phyloP scores from a whole-genome alignment of 345 rosid species.

The Luvunga scandens region DNA sequence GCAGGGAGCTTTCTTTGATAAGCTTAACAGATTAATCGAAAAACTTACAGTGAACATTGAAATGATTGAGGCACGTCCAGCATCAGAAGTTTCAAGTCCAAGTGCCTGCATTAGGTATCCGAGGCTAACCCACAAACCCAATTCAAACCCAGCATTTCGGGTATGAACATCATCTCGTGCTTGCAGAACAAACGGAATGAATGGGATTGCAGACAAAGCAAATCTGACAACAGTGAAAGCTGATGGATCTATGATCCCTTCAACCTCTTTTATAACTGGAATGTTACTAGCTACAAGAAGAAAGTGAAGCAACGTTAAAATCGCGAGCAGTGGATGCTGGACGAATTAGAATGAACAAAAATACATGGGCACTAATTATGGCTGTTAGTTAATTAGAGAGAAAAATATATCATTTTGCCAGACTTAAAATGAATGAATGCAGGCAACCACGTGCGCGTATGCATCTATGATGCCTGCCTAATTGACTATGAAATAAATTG shows the following conservation, averaged over 20 bases:
- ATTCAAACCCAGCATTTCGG: conserved; percentile 57
- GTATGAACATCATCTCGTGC: conserved; percentile 42
- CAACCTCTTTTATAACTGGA: conserved; percentile 59
- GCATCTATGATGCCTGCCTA: neutral
- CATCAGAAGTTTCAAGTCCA: conserved; percentile 54
- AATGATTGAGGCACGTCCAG: conserved; percentile 59
- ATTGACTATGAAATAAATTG: too few relatives aligned
- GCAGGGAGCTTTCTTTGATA: conserved; percentile 8
- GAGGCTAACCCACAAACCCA: conserved; percentile 64
- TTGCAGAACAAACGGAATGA: conserved; percentile 43
- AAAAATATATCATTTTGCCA: neutral
- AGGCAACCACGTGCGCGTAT: neutral
- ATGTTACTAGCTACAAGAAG: conserved; percentile 50
- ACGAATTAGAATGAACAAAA: neutral
- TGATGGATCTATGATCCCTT: conserved; percentile 50
- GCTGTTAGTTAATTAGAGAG: too few relatives aligned
- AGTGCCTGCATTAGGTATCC: conserved; percentile 61
- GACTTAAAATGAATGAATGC: neutral
- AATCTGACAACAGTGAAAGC: conserved; percentile 53
- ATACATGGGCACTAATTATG: neutral
- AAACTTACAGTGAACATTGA: conserved; percentile 50
- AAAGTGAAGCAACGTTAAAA: conserved; percentile 11
- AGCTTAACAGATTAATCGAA: neutral
- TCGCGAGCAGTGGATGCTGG: neutral
- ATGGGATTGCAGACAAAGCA: conserved; percentile 48